Evolutionary conservation across 2,329 filamentous ascomycete species (phyloP).

Genomic region (Fusarium keratoplasticum): DNA sequence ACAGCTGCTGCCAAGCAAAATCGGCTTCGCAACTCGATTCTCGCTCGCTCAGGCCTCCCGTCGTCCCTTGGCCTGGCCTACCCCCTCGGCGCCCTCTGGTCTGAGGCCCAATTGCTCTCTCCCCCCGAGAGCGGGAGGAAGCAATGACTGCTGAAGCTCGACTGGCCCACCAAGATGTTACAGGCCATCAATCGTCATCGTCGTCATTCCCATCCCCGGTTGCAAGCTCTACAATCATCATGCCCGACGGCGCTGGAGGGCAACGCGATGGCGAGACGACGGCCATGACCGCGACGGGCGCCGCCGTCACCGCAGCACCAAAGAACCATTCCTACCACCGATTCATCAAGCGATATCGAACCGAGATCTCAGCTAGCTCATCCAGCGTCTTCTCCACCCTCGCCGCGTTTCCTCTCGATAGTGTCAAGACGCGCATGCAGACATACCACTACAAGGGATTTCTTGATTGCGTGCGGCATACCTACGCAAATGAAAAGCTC

Average conservation of each 20-base stretch:
- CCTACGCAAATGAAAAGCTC: constrained; percentile 79
- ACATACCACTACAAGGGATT: constrained; percentile 84
- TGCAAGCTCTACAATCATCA: constrained; percentile 41
- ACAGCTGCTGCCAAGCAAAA: constrained; percentile 13
- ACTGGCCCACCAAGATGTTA: constrained; percentile 54
- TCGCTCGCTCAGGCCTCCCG: constrained; percentile 13
- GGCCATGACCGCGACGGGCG: constrained; percentile 37
- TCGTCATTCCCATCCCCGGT: constrained; percentile 42
- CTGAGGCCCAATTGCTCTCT: constrained; percentile 38
- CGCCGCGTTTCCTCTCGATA: constrained; percentile 86
- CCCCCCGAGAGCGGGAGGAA: constrained; percentile 38
- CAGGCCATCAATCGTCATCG: constrained; percentile 47
- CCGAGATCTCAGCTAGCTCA: constrained; percentile 81
- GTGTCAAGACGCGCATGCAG: constrained; percentile 91
- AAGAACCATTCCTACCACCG: constrained; percentile 37
- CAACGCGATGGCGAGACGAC: constrained; percentile 45
- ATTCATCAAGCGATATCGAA: constrained; percentile 80
- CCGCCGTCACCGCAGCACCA: constrained; percentile 17
- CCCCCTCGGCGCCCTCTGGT: constrained; percentile 13
- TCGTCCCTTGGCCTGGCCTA: constrained; percentile 2
- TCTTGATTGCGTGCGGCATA: constrained; percentile 78
- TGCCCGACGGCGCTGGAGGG: constrained; percentile 45
- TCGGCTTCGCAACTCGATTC: constrained; percentile 2
- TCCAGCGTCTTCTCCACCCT: constrained; percentile 84
- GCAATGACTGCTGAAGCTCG: constrained; percentile 54